phyloP scores from a whole-genome alignment of 345 rosid genomes.

The Limnanthes douglasii region DNA sequence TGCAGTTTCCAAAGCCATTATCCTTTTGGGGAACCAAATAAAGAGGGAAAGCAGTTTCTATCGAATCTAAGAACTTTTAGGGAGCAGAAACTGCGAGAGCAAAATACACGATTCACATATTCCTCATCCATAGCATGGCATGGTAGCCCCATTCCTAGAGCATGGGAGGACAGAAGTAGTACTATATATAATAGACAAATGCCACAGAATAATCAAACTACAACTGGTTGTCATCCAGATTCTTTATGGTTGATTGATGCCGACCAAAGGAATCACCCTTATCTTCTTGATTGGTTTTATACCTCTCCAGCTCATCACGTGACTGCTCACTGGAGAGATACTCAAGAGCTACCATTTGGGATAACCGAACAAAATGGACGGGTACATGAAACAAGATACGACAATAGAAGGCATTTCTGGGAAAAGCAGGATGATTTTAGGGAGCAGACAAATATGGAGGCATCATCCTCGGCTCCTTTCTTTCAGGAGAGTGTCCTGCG shows the following conservation, averaged over 20 bases:
- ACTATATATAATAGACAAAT: conserved; percentile 28
- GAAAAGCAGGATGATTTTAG: conserved; percentile 18
- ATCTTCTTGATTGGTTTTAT: conserved; percentile 90
- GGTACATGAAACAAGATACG: conserved; percentile 16
- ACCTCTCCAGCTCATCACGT: conserved; percentile 27
- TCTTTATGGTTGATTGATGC: conserved; percentile 57
- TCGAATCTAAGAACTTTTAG: conserved; percentile 60
- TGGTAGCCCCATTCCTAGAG: conserved; percentile 27
- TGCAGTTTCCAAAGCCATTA: conserved; percentile 87
- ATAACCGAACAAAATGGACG: conserved; percentile 18
- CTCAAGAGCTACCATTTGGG: conserved; percentile 8
- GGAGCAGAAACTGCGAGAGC: conserved; percentile 54
- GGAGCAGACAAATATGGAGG: conserved; percentile 38
- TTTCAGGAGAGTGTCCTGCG: conserved; percentile 56
- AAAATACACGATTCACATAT: conserved; percentile 22
- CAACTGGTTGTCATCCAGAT: conserved; percentile 25
- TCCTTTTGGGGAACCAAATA: conserved; percentile 79
- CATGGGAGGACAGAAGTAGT: conserved; percentile 24
- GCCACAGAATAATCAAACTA: conserved; percentile 16
- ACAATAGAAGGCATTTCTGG: conserved; percentile 15
- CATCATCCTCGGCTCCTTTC: conserved; percentile 56
- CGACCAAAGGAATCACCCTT: conserved; percentile 61
- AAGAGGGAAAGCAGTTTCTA: conserved; percentile 69
- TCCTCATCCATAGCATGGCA: conserved; percentile 33
- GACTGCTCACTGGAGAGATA: conserved; percentile 10